A percentile compares a stretch with the other conserved stretches of the same genome.
phyloP scores from a whole-genome alignment of 192 early-diverging fungal genomes.

The Rhizoclosmatium sp. region DNA sequence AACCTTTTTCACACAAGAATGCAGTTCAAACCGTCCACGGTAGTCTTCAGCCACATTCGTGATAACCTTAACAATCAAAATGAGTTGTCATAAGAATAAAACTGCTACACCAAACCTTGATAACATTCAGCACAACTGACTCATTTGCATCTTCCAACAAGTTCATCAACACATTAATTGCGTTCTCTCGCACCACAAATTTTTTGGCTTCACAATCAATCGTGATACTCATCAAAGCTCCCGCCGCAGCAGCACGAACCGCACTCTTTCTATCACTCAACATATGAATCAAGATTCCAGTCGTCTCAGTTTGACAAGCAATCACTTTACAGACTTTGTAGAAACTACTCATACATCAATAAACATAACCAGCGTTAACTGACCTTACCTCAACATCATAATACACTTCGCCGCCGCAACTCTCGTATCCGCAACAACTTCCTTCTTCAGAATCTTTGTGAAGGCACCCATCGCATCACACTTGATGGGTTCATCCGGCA shows the following conservation, averaged over 20 bases:
- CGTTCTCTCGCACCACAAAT: slow-evolving; percentile 53
- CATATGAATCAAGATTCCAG: slow-evolving; percentile 47
- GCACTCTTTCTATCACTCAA: slow-evolving; percentile 47
- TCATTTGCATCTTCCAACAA: slow-evolving; percentile 60
- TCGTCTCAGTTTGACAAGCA: slow-evolving; percentile 47
- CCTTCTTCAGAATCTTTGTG: slow-evolving; percentile 49
- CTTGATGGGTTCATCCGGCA: slow-evolving; percentile 51
- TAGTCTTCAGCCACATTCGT: slow-evolving; percentile 69
- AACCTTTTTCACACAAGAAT: slow-evolving; percentile 57
- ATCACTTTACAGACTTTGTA: slow-evolving; percentile 53
- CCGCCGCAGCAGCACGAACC: slow-evolving; percentile 60
- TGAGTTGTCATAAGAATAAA: not conserved
- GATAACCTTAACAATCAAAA: slow-evolving; percentile 35
- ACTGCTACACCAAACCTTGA: slow-evolving; percentile 45
- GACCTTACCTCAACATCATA: slow-evolving; percentile 58
- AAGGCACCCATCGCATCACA: slow-evolving; percentile 56
- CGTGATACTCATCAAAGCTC: slow-evolving; percentile 64
- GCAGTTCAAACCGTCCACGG: slow-evolving; percentile 63
- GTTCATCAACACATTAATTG: slow-evolving; percentile 41
- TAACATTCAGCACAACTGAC: slow-evolving; percentile 55
- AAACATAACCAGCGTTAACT: not conserved
- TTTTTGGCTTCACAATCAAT: slow-evolving; percentile 65
- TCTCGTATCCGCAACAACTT: slow-evolving; percentile 47
- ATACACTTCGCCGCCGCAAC: slow-evolving; percentile 56
- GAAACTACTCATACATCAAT: slow-evolving; percentile 39